Evolutionary conservation across 129 eudicot genomes (phyloP), one percentile per base, ranked within the genome.

Genomic region (Helianthus annuus): DNA sequence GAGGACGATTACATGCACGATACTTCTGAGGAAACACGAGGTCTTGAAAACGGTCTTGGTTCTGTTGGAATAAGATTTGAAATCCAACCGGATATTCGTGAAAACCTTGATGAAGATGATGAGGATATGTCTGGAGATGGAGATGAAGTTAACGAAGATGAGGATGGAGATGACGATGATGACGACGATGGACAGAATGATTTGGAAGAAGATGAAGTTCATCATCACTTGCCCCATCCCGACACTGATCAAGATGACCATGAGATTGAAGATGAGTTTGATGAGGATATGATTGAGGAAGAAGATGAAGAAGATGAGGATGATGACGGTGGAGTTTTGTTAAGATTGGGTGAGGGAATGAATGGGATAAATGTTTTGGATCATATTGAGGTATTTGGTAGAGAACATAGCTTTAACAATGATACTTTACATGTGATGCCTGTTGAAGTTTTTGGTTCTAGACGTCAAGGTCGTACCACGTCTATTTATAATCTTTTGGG

Each of bases 1-100:
- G 99, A 83, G 77, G 99, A 90, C 76, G 97, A 95, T 78, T 90
- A 86, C 83, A 95, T 95, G 99, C 97, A 88, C 55, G 99, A 86
- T 64, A 90, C 81, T 72, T 71, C 91, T 15, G 99, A 90, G 73
- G 91, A 81, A 17, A 58, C 85, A 14, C 80, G 88, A 46, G 85
- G 78, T 75, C 87, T 84, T 57, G 96, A 88, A 72, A 86, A 88
- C 77, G 91, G 96, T 69, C 82, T 88, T 67, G 94, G 85, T 49
- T 66, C 88, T 53, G 93, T 86, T 19, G 96, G 86, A 45, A 91
- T 90, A 58, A 78, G 97, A 53, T 95, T 88, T 80, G 99, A 90
- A 65, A 88, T 91, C 75, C 88, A 87, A 71, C 78, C 94, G 38
- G 87, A 80, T 81, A 86, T 55, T 7, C 89, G 81, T 76, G 94